Evolutionary conservation across 1,284 basidiomycete species (phyloP).

Genomic region (Tilletia walkeri): DNA sequence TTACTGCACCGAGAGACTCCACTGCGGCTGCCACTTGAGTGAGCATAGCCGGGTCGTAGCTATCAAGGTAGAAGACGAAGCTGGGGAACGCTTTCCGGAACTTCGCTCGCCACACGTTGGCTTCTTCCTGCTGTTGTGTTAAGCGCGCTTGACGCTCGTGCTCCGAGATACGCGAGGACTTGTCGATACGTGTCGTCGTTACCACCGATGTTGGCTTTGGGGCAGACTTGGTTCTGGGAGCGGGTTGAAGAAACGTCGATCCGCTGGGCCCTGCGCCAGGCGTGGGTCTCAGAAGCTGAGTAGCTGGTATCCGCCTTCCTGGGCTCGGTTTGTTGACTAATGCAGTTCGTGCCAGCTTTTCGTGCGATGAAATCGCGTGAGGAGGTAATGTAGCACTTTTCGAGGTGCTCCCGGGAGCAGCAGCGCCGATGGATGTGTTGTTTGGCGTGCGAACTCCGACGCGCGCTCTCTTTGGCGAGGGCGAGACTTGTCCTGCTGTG

Average conservation of each 20-base stretch:
- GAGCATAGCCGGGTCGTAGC: conserved; percentile 36
- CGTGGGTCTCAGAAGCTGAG: background rate
- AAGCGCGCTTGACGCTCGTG: conserved; percentile 38
- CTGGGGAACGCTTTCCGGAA: conserved; percentile 45
- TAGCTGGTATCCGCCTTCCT: conserved; percentile 15
- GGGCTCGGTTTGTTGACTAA: background rate
- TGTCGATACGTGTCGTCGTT: conserved; percentile 44
- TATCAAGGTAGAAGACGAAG: conserved; percentile 53
- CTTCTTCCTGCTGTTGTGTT: conserved; percentile 32
- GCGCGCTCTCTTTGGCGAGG: conserved; percentile 27
- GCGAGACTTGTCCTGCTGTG: conserved; percentile 30
- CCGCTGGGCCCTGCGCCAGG: background rate
- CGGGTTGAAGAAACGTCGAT: too few species aligned
- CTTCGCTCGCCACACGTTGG: conserved; percentile 39
- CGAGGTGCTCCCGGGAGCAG: background rate
- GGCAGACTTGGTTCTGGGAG: background rate
- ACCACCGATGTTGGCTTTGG: conserved; percentile 23
- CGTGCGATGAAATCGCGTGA: background rate
- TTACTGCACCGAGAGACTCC: conserved; percentile 41
- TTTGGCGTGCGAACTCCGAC: background rate
- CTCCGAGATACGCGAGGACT: conserved; percentile 32
- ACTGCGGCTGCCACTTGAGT: conserved; percentile 33
- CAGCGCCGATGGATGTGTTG: background rate
- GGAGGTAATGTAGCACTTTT: background rate
- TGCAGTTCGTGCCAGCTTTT: background rate